Evolutionary conservation across 805 yeast genomes (phyloP).

Genomic region (Saccharomycopsis synnaedendra): DNA sequence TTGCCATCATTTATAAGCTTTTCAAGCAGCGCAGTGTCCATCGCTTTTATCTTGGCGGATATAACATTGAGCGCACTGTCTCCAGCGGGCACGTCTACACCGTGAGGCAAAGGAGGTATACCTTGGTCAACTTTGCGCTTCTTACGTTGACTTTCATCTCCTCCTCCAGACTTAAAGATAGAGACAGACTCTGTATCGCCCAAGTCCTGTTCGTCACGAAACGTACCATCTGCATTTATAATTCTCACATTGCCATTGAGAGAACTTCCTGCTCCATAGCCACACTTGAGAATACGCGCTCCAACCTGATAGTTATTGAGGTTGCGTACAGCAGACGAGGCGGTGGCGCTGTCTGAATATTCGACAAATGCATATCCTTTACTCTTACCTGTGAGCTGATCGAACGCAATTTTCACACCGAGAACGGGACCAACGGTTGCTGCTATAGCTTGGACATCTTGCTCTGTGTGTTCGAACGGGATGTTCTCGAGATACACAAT

Average conservation of each 20-base stretch:
- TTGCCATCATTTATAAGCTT: constrained; percentile 47
- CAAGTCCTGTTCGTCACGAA: constrained; percentile 18
- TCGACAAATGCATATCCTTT: constrained; percentile 86
- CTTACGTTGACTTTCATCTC: not conserved
- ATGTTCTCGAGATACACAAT: constrained; percentile 75
- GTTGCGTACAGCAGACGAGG: constrained; percentile 84
- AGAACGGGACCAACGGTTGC: constrained; percentile 81
- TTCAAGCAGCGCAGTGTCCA: constrained; percentile 36
- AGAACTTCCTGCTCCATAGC: constrained; percentile 27
- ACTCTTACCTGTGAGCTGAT: constrained; percentile 79
- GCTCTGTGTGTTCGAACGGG: constrained; percentile 90
- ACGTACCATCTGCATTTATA: constrained; percentile 29
- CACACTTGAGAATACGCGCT: constrained; percentile 59
- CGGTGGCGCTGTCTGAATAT: constrained; percentile 70
- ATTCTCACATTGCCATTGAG: constrained; percentile 8
- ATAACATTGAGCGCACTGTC: constrained; percentile 30
- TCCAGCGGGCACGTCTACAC: constrained; percentile 29
- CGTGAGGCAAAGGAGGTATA: constrained; percentile 45
- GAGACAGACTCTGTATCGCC: not conserved
- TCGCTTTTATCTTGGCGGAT: constrained; percentile 31
- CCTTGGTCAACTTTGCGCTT: constrained; percentile 16
- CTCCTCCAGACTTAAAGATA: not conserved
- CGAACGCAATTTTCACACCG: constrained; percentile 66
- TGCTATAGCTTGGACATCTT: constrained; percentile 80
- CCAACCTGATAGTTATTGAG: constrained; percentile 72